Evolutionary conservation across 2,329 filamentous ascomycete species (phyloP).

Genomic region (Dothideomycetes sp.): DNA sequence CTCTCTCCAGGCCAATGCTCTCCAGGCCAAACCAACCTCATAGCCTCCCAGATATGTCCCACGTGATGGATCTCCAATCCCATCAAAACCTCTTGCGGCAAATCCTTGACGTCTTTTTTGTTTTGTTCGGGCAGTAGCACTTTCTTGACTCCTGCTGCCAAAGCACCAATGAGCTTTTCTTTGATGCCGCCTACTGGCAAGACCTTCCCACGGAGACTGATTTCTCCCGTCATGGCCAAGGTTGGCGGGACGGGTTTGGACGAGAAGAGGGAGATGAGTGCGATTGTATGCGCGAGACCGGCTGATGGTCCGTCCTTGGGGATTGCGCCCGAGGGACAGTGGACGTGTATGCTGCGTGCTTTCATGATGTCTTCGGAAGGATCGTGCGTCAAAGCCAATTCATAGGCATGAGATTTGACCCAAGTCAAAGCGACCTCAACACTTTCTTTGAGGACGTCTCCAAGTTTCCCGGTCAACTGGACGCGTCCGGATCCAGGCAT

Average conservation of each 20-base stretch:
- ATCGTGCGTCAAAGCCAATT: constrained; percentile 72
- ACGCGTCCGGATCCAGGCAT: constrained; percentile 91
- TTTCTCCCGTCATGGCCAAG: constrained; percentile 84
- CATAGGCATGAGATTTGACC: constrained; percentile 93
- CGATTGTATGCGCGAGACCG: constrained; percentile 88
- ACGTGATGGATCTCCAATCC: constrained; percentile 86
- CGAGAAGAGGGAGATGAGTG: constrained; percentile 81
- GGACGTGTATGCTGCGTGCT: constrained; percentile 84
- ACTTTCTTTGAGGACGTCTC: constrained; percentile 92
- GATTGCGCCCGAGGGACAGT: constrained; percentile 89
- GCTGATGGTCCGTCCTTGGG: constrained; percentile 83
- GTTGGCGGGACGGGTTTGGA: constrained; percentile 79
- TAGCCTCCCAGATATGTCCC: constrained; percentile 86
- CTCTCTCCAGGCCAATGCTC: constrained; percentile 71
- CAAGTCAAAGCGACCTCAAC: constrained; percentile 93
- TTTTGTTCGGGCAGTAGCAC: constrained; percentile 84
- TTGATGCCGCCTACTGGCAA: constrained; percentile 96
- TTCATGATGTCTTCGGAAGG: constrained; percentile 92
- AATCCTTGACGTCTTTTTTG: constrained; percentile 81
- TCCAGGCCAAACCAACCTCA: constrained; percentile 86
- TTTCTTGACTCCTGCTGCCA: constrained; percentile 88
- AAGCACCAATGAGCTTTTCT: constrained; percentile 92
- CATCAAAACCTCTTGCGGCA: constrained; percentile 80
- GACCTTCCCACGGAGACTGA: constrained; percentile 76
- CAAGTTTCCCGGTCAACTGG: constrained; percentile 91